These are phyloP conservation scores for Solanum peruvianum DNA, from an alignment of 257 asterid species.

Conservation along the genomic window DNA sequence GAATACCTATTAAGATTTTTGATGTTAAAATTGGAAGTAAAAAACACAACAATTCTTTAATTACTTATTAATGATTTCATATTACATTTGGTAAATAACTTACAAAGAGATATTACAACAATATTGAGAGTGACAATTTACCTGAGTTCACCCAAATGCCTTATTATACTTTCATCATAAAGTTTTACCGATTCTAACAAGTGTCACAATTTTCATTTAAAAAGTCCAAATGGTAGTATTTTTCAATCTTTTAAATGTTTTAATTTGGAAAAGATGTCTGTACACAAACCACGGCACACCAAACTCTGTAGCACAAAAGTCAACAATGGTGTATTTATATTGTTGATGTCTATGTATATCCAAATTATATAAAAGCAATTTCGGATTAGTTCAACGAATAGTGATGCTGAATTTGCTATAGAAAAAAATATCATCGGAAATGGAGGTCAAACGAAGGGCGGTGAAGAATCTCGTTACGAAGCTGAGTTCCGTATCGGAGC, in stretches of 20 bases:
- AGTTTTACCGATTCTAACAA: neutral
- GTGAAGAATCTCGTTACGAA: constrained; percentile 51
- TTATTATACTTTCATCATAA: neutral
- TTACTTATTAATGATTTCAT: neutral
- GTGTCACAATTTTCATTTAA: neutral
- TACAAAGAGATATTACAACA: neutral
- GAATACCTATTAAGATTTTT: no score
- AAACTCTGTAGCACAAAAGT: neutral
- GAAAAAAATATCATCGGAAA: neutral
- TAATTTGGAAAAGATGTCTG: neutral
- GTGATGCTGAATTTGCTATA: neutral
- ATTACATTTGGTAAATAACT: neutral
- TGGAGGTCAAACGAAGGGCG: constrained; percentile 69
- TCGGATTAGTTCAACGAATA: neutral
- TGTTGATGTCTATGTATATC: neutral
- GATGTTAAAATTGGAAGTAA: no score
- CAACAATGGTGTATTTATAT: neutral
- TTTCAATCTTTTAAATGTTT: neutral
- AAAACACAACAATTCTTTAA: accelerated
- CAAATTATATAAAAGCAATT: neutral
- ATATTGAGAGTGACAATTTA: neutral
- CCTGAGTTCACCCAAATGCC: neutral
- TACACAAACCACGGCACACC: neutral
- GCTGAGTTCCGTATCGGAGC: constrained; percentile 83
- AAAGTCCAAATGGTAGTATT: neutral